Evolutionary conservation across 345 rosid species (phyloP), one percentile per base, ranked within the genome.

Genomic region (Trapa incisa): DNA sequence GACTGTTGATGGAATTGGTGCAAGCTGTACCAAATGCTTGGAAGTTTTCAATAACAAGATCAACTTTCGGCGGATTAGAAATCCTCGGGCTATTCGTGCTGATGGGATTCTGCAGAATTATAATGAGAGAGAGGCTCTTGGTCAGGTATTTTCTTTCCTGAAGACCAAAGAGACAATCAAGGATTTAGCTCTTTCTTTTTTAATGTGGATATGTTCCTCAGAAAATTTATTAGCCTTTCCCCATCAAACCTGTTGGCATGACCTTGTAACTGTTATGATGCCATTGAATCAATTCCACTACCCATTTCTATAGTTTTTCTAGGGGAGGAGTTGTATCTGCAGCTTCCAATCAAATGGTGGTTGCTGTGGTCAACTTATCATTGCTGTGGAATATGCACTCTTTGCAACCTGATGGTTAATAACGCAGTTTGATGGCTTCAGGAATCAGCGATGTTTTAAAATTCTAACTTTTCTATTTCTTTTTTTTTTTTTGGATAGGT

Each of bases 1-100:
- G 83, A 86, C 99, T 47, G 96, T 94, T 38, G 91, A 86, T 75
- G 99, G 99, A 72, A 85, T 94, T 72, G 97, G 92, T 67, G 97
- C 95, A 36, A 94, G 97, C 75, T 94, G 91, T 81, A 75, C 97
- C 64, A 87, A 89, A 73, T 94, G 96, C 82, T 73, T 94, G 76
- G 97, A 85, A 77, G 78, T 84, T 74, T 79, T 94, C 70, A 87
- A 67, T 78, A 80, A 79, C 74, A 89, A 83, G 72, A 79, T 86
- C 62, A 72, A 82, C 70, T 68, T 75, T 54, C 88, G 91, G 65
- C 86, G 96, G 73, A 80, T 89, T 74, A 87, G 99, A 83, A 84
- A 91, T 70, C 99, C 99, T 33, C 86, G 99, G 72, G 95, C 92
- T 71, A 86, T 85, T 75, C 87, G 70, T 74, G 82, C 85, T 16